Conservation (phyloP, 257 asterid species). For the Forsythia suspensa region DNA sequence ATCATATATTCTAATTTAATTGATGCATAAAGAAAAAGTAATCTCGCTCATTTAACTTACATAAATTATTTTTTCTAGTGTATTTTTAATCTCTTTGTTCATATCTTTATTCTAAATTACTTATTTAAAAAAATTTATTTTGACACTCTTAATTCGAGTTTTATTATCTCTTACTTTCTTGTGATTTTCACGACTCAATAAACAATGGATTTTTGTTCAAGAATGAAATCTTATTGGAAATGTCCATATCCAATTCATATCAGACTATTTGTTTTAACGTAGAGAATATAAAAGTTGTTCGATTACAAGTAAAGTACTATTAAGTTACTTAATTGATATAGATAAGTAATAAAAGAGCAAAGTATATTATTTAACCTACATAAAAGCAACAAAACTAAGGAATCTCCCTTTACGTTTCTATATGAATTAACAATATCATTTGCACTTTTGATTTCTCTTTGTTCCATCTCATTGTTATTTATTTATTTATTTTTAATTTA, state of each 20-base stretch:
- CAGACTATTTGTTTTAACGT: not conserved
- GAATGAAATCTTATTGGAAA: too few species aligned
- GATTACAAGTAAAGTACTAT: not conserved
- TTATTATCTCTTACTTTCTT: not conserved
- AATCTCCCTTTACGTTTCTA: slow-evolving; percentile 32
- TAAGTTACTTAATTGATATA: not conserved
- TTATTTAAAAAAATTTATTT: too few species aligned
- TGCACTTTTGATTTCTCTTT: slow-evolving; percentile 1
- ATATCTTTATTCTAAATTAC: too few species aligned
- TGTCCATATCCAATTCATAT: too few species aligned
- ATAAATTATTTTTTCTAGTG: not conserved
- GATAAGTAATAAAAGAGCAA: slow-evolving; percentile 30
- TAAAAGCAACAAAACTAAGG: slow-evolving; percentile 32
- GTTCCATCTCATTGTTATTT: not conserved
- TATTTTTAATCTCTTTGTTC: too few species aligned
- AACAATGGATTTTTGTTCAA: not conserved
- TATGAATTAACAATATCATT: slow-evolving; percentile 5
- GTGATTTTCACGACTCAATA: not conserved
- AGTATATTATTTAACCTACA: slow-evolving; percentile 37
- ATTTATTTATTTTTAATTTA: too few species aligned
- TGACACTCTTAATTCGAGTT: not conserved
- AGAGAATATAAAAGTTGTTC: not conserved
- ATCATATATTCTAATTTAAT: too few species aligned
- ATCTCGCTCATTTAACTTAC: not conserved
- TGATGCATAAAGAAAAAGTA: too few species aligned